A percentile compares a stretch with the other conserved stretches of the same genome.
Conservation (phyloP, 768 basidiomycete genomes). For the Xerocomellus amylosporus region DNA sequence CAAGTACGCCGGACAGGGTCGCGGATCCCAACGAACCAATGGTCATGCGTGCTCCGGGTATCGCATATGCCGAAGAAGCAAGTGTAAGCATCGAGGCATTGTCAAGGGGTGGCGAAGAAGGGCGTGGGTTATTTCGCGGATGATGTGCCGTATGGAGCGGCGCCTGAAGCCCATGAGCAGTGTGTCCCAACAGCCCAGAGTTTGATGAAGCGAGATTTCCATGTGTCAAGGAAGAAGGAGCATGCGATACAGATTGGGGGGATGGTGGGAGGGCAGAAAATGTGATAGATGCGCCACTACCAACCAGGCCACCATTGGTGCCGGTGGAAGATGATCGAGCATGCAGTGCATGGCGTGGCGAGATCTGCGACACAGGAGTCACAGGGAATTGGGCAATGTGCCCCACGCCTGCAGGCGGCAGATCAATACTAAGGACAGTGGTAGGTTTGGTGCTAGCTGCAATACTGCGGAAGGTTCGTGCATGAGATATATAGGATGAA, state of each 20-base stretch:
- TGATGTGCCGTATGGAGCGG: slow-evolving; percentile 90
- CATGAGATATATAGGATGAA: slow-evolving; percentile 78
- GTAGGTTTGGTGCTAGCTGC: slow-evolving; percentile 93
- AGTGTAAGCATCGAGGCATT: slow-evolving; percentile 92
- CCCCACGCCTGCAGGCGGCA: slow-evolving; percentile 76
- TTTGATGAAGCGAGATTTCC: slow-evolving; percentile 25
- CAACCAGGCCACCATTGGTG: slow-evolving; percentile 43
- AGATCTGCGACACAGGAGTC: slow-evolving; percentile 52
- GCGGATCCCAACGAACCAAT: slow-evolving; percentile 43
- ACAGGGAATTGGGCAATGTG: slow-evolving; percentile 86
- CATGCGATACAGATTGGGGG: slow-evolving; percentile 42
- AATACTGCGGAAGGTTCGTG: slow-evolving; percentile 78
- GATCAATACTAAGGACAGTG: slow-evolving; percentile 86
- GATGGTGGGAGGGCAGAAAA: slow-evolving; percentile 68
- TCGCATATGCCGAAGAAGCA: slow-evolving; percentile 88
- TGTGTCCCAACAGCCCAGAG: slow-evolving; percentile 30
- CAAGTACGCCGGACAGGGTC: slow-evolving; percentile 49
- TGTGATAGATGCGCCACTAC: slow-evolving; percentile 59
- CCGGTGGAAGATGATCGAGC: slow-evolving; percentile 59
- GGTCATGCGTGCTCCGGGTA: slow-evolving; percentile 54
- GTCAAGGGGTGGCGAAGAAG: slow-evolving; percentile 84
- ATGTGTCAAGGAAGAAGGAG: slow-evolving; percentile 36
- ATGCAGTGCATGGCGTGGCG: slow-evolving; percentile 54
- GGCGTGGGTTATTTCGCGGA: slow-evolving; percentile 93
- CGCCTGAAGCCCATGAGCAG: slow-evolving; percentile 54